Evolutionary conservation across 192 early-diverging fungal species (phyloP), one percentile per base, ranked within the genome.

Genomic region (Haplosporangium gracile): DNA sequence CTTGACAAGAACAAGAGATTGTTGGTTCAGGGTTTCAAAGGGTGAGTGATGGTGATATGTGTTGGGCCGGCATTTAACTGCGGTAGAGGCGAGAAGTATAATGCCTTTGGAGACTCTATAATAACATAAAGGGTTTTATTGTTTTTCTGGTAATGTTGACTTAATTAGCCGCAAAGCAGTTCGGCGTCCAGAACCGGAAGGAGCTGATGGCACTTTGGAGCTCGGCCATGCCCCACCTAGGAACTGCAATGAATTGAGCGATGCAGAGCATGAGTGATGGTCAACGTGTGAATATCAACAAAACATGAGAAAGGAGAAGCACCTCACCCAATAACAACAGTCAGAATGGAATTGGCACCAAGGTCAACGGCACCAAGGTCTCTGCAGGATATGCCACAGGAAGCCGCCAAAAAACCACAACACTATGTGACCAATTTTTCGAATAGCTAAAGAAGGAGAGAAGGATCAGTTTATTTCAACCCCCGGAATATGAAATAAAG

Each of bases 351-450:
- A 73, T 68, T 24, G 83, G 78, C 45, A 80, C 74, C 24, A 85
- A 80, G 40, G 78, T 78, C 24, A 69, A 85, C n/a, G 78, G 78
- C 26, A 73, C 75, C 45, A 86, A 81, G 53, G 84, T 81, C n/a
- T 86, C 84, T 32, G 51, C 77, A 6, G 75, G 79, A 29, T 86
- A 86, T 36, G 77, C 87, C 18, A 84, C 80, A 36, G 94, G 94
- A 36, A 85, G 29, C n/a, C 45, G 42, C 70, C 45, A 45, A 42
- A 72, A 72, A 45, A 72, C 0, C 40, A 55, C 68, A 39, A 15
- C 5, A 69, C 68, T 55, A 55, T 55, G 22, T 55, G 53, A 55
- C 53, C 53, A 55, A 55, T n/a, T 55, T n/a, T 55, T 55, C 53
- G 53, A 55, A 55, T n/a, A 55, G 20, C 6, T 55, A 55, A 55